Evolutionary conservation across 495 filamentous ascomycete species (phyloP).

Genomic region (Oidiodendron maius): DNA sequence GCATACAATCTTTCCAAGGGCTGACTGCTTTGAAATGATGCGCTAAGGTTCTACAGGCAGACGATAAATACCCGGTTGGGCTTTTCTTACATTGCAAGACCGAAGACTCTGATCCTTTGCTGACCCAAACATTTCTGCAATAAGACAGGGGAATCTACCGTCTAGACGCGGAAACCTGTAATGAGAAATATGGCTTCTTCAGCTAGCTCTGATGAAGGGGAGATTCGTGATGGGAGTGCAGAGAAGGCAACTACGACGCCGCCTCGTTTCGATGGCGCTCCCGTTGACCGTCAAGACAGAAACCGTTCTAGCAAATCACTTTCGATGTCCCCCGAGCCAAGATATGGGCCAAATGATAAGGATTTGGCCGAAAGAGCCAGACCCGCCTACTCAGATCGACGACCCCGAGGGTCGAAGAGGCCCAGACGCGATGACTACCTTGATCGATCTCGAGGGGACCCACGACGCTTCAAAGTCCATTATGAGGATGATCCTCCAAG

Average conservation of each 20-base stretch:
- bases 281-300: slow-evolving; percentile 66
- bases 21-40: slow-evolving; percentile 9
- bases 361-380: slow-evolving; percentile 50
- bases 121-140: slow-evolving; percentile 20
- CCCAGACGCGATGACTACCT: slow-evolving; percentile 59
- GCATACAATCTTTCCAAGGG: not conserved
- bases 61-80: slow-evolving; percentile 40
- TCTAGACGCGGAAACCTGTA: slow-evolving; percentile 10
- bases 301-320: slow-evolving; percentile 58
- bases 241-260: slow-evolving; percentile 62
- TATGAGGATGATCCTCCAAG: slow-evolving; percentile 46
- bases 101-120: slow-evolving; percentile 21
- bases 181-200: slow-evolving; percentile 33
- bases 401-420: slow-evolving; percentile 60
- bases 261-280: slow-evolving; percentile 43
- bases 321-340: slow-evolving; percentile 71
- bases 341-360: slow-evolving; percentile 45
- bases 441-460: slow-evolving; percentile 37
- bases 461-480: slow-evolving; percentile 53
- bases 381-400: slow-evolving; percentile 31
- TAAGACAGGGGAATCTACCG: slow-evolving; percentile 21
- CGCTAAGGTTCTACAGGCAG: slow-evolving; percentile 18
- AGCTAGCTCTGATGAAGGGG: slow-evolving; percentile 70
- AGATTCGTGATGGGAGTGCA: slow-evolving; percentile 72
- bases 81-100: slow-evolving; percentile 36